Evolutionary conservation across 345 rosid species (phyloP).

Genomic region (Microthlaspi erraticum): DNA sequence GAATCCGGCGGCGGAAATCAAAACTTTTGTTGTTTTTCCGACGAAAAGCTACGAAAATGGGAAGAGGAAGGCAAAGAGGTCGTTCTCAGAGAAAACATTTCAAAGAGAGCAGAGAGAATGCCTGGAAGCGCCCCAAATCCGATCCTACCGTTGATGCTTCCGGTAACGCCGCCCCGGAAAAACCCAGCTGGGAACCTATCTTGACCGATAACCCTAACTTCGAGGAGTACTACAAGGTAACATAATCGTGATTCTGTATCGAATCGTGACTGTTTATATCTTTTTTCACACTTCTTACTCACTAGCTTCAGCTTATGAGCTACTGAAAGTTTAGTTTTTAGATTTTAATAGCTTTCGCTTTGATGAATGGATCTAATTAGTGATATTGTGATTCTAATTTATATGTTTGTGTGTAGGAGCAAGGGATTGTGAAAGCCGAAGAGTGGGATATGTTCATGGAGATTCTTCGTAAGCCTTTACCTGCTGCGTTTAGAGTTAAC

Average conservation of each 20-base stretch:
- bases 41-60: conserved; percentile 42
- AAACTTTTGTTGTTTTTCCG: not conserved
- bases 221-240: conserved; percentile 93
- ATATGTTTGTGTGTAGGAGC: conserved; percentile 58
- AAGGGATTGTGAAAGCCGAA: conserved; percentile 71
- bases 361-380: conserved; percentile 1
- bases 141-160: conserved; percentile 54
- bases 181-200: conserved; percentile 45
- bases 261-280: not conserved
- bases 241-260: not conserved
- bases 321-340: conserved; percentile 16
- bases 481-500: conserved; percentile 94
- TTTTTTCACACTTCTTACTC: not conserved
- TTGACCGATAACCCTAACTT: conserved; percentile 73
- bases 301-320: not conserved
- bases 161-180: conserved; percentile 37
- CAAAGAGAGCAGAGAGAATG: conserved; percentile 80
- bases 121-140: conserved; percentile 79
- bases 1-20: conserved; percentile 42
- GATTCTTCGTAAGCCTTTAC: conserved; percentile 81
- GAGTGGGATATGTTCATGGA: conserved; percentile 86
- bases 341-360: not conserved
- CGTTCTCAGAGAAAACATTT: conserved; percentile 92
- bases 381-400: not conserved
- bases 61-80: conserved; percentile 69